Conservation (phyloP, 1,139 yeast genomes). For the Taphrina communis region DNA sequence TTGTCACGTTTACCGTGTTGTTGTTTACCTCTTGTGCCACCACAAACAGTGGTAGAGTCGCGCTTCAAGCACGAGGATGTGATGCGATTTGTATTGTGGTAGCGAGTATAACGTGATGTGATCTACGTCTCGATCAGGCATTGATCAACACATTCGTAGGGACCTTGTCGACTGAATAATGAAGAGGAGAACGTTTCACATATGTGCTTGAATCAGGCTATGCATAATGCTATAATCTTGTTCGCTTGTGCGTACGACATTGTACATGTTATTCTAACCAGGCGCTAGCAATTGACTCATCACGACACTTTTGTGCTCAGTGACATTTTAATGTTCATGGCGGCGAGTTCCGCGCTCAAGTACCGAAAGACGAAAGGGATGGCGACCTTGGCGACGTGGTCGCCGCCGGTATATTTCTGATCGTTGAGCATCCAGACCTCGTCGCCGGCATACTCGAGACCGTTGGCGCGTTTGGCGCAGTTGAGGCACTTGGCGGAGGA, state of each 20-base stretch:
- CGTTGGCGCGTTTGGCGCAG: constrained; percentile 66
- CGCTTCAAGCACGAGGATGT: not conserved
- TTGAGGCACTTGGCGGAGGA: constrained; percentile 86
- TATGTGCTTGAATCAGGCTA: not conserved
- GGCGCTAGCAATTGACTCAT: not conserved
- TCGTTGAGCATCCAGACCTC: constrained; percentile 98
- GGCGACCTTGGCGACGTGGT: constrained; percentile 88
- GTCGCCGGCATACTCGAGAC: constrained; percentile 55
- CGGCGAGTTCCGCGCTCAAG: constrained; percentile 91
- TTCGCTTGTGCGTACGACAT: no score
- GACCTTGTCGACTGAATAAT: no score
- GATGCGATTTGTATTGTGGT: not conserved
- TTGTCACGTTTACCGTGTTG: no score
- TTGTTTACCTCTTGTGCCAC: no score
- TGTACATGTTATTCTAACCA: not conserved
- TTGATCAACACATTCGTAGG: not conserved
- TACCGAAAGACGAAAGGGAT: constrained; percentile 96
- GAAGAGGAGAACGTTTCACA: no score
- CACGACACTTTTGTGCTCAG: constrained; percentile 13
- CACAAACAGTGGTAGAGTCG: no score
- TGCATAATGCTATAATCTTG: not conserved
- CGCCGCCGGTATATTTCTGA: constrained; percentile 87
- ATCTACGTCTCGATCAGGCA: not conserved
- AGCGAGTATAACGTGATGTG: not conserved
- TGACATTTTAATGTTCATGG: constrained; percentile 78